These are phyloP conservation scores for Bipolaris cookei DNA, from an alignment of 2,329 filamentous ascomycete species.

Conservation along the genomic window DNA sequence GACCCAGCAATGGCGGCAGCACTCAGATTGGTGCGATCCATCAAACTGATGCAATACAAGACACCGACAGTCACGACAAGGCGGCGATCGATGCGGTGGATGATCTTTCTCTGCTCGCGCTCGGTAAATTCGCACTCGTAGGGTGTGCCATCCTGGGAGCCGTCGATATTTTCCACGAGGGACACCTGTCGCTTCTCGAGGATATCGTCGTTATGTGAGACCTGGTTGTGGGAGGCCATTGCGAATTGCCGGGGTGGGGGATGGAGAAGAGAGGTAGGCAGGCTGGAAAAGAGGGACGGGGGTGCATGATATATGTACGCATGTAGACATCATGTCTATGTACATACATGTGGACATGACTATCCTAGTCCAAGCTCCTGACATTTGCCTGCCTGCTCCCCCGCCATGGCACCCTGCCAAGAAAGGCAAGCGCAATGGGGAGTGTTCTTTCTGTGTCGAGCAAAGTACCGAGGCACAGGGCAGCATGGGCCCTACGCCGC, in stretches of 20 bases:
- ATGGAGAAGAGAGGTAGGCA: constrained; percentile 5
- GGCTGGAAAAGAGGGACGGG: background rate
- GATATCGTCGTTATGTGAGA: constrained; percentile 31
- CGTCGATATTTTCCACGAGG: constrained; percentile 35
- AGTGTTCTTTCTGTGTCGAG: background rate
- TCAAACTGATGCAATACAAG: constrained; percentile 76
- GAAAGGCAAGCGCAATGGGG: background rate
- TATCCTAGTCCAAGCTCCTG: constrained; percentile 2
- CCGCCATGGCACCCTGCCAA: constrained; percentile 20
- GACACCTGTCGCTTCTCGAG: constrained; percentile 31
- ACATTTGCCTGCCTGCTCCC: background rate
- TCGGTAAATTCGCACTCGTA: constrained; percentile 58
- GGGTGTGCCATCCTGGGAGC: constrained; percentile 25
- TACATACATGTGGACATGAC: too few species aligned
- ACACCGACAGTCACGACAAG: constrained; percentile 57
- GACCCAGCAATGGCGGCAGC: constrained; percentile 73
- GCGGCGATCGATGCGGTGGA: constrained; percentile 69
- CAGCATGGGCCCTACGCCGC: constrained; percentile 2
- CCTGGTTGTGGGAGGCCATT: constrained; percentile 14
- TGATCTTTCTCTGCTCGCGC: constrained; percentile 70
- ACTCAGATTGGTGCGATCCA: constrained; percentile 81
- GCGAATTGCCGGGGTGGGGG: constrained; percentile 1
- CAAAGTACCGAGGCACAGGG: constrained; percentile 37
- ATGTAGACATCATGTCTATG: too few species aligned
- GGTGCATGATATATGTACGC: constrained; percentile 6